Conservation (phyloP, 805 yeast genomes). For the Hagleromyces aurorensis region DNA sequence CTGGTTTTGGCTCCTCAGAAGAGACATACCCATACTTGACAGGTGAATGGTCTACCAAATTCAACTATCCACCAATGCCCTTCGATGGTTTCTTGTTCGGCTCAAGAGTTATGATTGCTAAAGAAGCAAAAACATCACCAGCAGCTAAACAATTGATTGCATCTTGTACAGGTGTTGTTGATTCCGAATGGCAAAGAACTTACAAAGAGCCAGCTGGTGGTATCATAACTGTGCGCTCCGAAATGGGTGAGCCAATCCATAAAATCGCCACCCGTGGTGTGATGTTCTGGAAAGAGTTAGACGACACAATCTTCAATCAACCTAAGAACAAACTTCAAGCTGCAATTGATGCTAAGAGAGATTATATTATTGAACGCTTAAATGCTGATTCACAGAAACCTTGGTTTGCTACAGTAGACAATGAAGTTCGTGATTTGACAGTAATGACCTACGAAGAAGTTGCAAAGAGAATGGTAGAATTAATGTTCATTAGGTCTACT, state of each 20-base stretch:
- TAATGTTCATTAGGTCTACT: conserved; percentile 75
- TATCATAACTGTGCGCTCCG: conserved; percentile 89
- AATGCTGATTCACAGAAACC: conserved; percentile 96
- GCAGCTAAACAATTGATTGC: conserved; percentile 92
- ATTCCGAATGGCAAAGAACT: conserved; percentile 84
- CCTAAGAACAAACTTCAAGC: conserved; percentile 85
- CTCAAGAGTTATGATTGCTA: conserved; percentile 94
- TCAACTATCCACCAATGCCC: conserved; percentile 96
- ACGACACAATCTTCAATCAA: conserved; percentile 81
- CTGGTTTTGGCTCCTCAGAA: conserved; percentile 95
- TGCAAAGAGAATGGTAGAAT: conserved; percentile 76
- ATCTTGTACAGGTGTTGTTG: conserved; percentile 83
- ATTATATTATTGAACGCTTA: conserved; percentile 73
- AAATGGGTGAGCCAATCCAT: conserved; percentile 99
- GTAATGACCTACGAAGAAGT: conserved; percentile 96
- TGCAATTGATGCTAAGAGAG: conserved; percentile 74
- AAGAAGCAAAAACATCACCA: conserved; percentile 89
- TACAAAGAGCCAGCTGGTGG: conserved; percentile 97
- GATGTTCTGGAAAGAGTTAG: conserved; percentile 93
- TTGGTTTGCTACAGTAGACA: conserved; percentile 76
- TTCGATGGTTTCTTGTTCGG: conserved; percentile 96
- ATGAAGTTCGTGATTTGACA: conserved; percentile 81
- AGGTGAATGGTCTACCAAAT: conserved; percentile 89
- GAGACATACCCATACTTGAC: conserved; percentile 97
- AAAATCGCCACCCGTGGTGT: conserved; percentile 98